Evolutionary conservation across 495 filamentous ascomycete genomes (phyloP), one percentile per base, ranked within the genome.

Genomic region (Bombardia bombarda): DNA sequence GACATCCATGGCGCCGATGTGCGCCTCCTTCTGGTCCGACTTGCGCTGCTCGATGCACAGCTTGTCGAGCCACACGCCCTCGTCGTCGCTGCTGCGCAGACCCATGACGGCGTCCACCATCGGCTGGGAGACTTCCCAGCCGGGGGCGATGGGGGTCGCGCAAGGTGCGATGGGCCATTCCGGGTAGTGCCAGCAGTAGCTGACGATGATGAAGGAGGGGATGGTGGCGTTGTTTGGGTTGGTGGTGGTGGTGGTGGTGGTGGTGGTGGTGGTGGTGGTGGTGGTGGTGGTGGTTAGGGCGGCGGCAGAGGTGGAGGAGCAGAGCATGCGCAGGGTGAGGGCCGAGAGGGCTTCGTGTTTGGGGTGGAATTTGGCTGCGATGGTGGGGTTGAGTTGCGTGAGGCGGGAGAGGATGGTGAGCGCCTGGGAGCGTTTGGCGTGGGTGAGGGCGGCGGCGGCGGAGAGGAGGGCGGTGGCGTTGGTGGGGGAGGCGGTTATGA

Each of bases 31-130:
- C 32, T 66, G 54, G 0, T 7, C 42, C 9, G 45, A 47, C 31
- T 58, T 42, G 3, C 7, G 24, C 22, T 66, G 60, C 45, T 62
- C 54, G 47, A 63, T 66, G 40, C 60, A 63, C 24, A 63, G 44
- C 28, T 53, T 46, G 28, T 63, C 57, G 7, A 63, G 40, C 62
- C 62, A 65, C 0, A 63, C 46, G 0, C 39, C 50, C 26, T 53
- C 53, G 13, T 38, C 39, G 0, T 34, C 21, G 13, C 3, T 17
- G 9, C 16, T 5, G 1, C 49, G 45, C 2, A 45, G 38, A 1
- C 9, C 32, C 32, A 56, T 42, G 2, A 60, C 42, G 12, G 53
- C 56, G 13, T 49, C 33, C 37, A 52, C 42, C 56, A 60, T 60
- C 8, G 50, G 43, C 38, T 35, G 2, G 4, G 55, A 55, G 32